These are phyloP conservation scores for Chrysanthemum makinoi DNA, from an alignment of 129 eudicot species.

Conservation along the genomic window DNA sequence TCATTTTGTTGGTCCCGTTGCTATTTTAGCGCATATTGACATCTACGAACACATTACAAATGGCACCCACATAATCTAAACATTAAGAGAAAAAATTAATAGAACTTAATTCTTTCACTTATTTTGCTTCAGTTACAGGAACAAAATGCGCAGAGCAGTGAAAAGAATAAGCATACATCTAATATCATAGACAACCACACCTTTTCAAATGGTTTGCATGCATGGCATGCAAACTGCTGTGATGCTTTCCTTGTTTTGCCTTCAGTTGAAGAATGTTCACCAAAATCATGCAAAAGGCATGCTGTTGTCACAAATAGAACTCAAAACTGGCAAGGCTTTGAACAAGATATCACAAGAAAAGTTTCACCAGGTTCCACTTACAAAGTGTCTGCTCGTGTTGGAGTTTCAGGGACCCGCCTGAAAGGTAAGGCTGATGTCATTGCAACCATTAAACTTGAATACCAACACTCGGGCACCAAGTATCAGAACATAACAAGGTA, in stretches of 20 bases:
- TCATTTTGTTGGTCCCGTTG: too few species aligned
- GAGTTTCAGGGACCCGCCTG: conserved; percentile 39
- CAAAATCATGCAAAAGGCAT: conserved; percentile 24
- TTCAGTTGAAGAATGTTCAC: neutral
- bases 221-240: neutral
- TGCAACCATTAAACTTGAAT: conserved; percentile 59
- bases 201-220: neutral
- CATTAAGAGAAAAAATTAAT: too few species aligned
- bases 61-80: too few species aligned
- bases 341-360: conserved; percentile 64
- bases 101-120: too few species aligned
- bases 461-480: conserved; percentile 29
- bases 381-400: conserved; percentile 54
- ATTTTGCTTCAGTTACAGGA: too few species aligned
- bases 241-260: neutral
- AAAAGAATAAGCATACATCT: too few species aligned
- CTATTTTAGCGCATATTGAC: too few species aligned
- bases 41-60: too few species aligned
- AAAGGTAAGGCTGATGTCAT: conserved; percentile 38
- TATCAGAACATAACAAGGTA: conserved; percentile 57
- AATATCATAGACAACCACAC: too few species aligned
- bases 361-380: conserved; percentile 50
- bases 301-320: conserved; percentile 55
- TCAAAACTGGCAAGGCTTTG: conserved; percentile 73
- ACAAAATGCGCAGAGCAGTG: too few species aligned